Evolutionary conservation across 1,139 yeast genomes (phyloP), one percentile per base, ranked within the genome.

Genomic region (Taphrina populina): DNA sequence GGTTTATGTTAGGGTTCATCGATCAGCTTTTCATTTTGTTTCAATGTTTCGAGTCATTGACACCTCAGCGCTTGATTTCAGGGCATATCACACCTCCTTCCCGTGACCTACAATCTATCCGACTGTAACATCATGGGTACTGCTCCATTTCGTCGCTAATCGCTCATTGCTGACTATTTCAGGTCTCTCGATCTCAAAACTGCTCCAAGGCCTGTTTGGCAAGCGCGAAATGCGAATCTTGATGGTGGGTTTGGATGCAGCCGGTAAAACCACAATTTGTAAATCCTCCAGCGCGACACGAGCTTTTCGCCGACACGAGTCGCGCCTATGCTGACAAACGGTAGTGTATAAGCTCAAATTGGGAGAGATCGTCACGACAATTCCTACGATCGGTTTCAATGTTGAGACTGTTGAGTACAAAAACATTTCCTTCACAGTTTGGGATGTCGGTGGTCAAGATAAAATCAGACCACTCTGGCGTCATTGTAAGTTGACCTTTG

Each of bases 401-500:
- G 95, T 87, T 64, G 95, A 87, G 75, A 87, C 95, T 63, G 61
- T 87, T 67, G 95, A 87, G 76, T 87, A 87, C 79, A 86, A 86
- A 79, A 87, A 87, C 82, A 86, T 87, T 71, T 83, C 94, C 46
- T 87, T 87, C 78, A 87, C 95, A 63, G 95, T 87, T 64, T 87
- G 95, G 95, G 95, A 87, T 80, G 95, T 87, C 69, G 95, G 95
- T 83, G 95, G 95, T 81, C 95, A 87, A 78, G 95, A 85, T 74
- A 87, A 87, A 78, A 86, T 87, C 71, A 84, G 95, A 77, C 95
- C 95, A 59, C 78, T 87, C 73, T 87, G 95, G 95, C 84, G 95
- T 82, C 92, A 87, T 75, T 87, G 54, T 49, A 39, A 36, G 45
- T 30, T 17, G 3, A 13, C 4, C 11, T 3, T 5, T 19, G 3